Evolutionary conservation across 1,284 basidiomycete genomes (phyloP).

Genomic region (Pyrrhoderma lamaoense): DNA sequence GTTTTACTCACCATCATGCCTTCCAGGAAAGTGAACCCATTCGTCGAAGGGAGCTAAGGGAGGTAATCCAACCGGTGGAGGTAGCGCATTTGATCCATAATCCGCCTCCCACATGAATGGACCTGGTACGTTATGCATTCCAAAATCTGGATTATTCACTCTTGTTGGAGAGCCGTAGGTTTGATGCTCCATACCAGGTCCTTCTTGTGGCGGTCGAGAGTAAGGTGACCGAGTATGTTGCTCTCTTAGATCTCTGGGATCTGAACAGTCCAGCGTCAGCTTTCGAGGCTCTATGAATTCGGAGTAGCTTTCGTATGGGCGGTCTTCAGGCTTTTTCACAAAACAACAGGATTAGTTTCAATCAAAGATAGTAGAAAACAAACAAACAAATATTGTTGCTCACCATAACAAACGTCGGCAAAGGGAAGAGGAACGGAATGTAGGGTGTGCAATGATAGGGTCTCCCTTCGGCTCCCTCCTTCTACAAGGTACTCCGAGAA

Average conservation of each 20-base stretch:
- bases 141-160: too few species aligned
- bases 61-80: neutral
- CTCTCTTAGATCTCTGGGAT: neutral
- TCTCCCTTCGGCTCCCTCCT: neutral
- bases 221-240: neutral
- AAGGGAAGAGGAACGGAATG: neutral
- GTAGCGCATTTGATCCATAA: constrained; percentile 3
- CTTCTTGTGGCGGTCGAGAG: neutral
- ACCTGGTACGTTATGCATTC: neutral
- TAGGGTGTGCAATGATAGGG: constrained; percentile 9
- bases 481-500: neutral
- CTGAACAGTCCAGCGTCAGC: constrained; percentile 2
- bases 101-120: constrained; percentile 8
- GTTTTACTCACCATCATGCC: too few species aligned
- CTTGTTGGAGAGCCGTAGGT: too few species aligned
- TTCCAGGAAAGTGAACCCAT: neutral
- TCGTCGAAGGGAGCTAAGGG: constrained; percentile 4
- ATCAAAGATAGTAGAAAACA: neutral
- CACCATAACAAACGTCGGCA: constrained; percentile 3
- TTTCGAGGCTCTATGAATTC: constrained; percentile 5
- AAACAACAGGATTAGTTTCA: neutral
- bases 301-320: neutral
- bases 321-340: neutral
- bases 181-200: too few species aligned
- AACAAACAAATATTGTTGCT: neutral